These are phyloP conservation scores for Neonectria punicea DNA, from an alignment of 2,329 filamentous ascomycete species.

Conservation along the genomic window DNA sequence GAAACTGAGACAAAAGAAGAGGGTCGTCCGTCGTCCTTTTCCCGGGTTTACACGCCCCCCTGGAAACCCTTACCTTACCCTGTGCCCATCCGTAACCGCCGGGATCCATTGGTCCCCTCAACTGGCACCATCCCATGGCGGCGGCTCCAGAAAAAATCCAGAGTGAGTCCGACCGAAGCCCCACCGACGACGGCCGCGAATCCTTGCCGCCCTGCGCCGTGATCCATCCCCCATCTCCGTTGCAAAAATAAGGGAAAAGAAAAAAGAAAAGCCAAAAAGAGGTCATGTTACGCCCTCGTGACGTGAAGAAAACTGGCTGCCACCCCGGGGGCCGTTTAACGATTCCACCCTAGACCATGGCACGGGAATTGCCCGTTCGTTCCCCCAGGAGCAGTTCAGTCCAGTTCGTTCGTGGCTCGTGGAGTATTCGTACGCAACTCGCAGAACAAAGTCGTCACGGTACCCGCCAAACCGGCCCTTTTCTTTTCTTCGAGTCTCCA, in stretches of 20 bases:
- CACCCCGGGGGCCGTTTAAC: not conserved
- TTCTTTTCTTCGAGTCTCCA: not conserved
- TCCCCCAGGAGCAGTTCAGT: too few relatives aligned
- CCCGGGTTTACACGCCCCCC: not conserved
- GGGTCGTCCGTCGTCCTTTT: not conserved
- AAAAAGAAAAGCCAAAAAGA: not conserved
- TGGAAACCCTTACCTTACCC: constrained; percentile 3
- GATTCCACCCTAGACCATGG: not conserved
- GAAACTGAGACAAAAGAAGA: not conserved
- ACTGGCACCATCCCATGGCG: not conserved
- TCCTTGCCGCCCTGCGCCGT: not conserved
- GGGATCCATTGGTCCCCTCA: not conserved
- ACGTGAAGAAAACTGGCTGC: not conserved
- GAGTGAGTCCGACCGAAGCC: constrained; percentile 8
- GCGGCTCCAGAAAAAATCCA: not conserved
- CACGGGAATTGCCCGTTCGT: too few relatives aligned
- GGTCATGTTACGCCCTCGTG: not conserved
- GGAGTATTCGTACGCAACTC: not conserved
- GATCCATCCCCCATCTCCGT: not conserved
- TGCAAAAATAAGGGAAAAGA: not conserved
- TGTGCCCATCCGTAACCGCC: not conserved
- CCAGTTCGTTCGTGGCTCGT: not conserved
- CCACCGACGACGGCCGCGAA: not conserved
- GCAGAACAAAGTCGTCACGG: not conserved
- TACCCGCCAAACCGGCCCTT: not conserved